These are phyloP conservation scores for Diutina scorzettiae DNA, from an alignment of 1,139 yeast species.

Conservation along the genomic window DNA sequence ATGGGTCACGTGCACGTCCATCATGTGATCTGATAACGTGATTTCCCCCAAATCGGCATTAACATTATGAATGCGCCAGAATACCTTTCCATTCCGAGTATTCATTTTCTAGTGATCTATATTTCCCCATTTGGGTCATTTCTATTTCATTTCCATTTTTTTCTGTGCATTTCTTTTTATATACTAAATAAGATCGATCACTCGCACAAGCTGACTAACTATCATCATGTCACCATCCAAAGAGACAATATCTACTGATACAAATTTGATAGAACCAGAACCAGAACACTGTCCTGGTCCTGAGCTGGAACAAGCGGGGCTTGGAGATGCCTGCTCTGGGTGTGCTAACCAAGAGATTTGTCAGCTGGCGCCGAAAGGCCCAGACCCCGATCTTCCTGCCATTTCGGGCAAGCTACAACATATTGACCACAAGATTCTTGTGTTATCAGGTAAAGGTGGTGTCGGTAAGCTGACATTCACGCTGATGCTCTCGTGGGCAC, in stretches of 20 bases:
- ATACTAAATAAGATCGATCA: too few relatives aligned
- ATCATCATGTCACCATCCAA: not conserved
- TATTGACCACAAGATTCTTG: constrained; percentile 74
- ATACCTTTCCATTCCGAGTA: too few relatives aligned
- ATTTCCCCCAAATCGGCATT: too few relatives aligned
- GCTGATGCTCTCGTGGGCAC: constrained; percentile 90
- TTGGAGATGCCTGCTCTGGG: constrained; percentile 86
- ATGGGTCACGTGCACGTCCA: too few relatives aligned
- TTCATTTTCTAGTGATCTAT: too few relatives aligned
- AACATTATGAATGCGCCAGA: too few relatives aligned
- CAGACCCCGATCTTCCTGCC: constrained; percentile 86
- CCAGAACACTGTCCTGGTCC: constrained; percentile 99
- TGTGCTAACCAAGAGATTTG: constrained; percentile 92
- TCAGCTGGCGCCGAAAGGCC: constrained; percentile 81
- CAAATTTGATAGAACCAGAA: constrained; percentile 39
- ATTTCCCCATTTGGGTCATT: too few relatives aligned
- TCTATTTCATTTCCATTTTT: too few relatives aligned
- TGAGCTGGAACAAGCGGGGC: constrained; percentile 86
- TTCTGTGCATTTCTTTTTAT: too few relatives aligned
- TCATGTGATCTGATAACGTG: too few relatives aligned
- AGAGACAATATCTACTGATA: not conserved
- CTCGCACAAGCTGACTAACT: not conserved
- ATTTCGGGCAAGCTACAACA: constrained; percentile 56
- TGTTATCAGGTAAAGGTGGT: constrained; percentile 94
- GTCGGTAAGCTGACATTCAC: constrained; percentile 97